Conservation (phyloP, 2,329 filamentous ascomycete genomes). For the Trichoderma koningiopsis region DNA sequence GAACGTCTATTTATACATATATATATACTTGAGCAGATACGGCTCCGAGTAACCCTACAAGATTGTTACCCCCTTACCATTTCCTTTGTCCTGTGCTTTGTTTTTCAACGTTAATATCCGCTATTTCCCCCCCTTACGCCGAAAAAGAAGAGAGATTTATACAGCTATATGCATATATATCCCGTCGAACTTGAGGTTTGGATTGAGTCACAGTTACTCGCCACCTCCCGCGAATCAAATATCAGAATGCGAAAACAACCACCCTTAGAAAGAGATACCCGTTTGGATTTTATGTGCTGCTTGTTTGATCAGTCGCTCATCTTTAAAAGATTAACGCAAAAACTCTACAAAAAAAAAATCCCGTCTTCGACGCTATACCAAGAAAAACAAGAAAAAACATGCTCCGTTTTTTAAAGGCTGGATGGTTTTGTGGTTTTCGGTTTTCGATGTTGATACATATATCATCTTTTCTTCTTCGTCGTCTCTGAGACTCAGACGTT, state of each 20-base stretch:
- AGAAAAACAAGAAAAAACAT: neutral
- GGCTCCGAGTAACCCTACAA: neutral
- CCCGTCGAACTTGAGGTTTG: slow-evolving; percentile 30
- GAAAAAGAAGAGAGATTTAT: slow-evolving; percentile 14
- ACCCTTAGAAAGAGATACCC: slow-evolving; percentile 47
- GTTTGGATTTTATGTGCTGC: slow-evolving; percentile 40
- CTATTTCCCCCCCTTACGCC: neutral
- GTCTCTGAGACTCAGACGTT: neutral
- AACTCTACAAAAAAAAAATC: slow-evolving; percentile 3
- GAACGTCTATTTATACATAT: neutral
- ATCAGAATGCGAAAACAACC: slow-evolving; percentile 37
- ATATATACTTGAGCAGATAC: neutral
- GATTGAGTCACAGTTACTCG: slow-evolving; percentile 28
- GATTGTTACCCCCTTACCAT: neutral
- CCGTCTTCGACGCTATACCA: slow-evolving; percentile 32
- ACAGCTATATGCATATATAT: neutral
- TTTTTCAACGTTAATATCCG: slow-evolving; percentile 1
- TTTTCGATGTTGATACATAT: slow-evolving; percentile 18
- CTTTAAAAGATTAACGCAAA: slow-evolving; percentile 10
- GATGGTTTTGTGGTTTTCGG: neutral
- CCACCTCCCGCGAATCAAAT: slow-evolving; percentile 25
- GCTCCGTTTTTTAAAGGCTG: neutral
- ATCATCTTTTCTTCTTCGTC: neutral
- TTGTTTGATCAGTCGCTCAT: slow-evolving; percentile 24
- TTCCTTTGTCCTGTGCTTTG: slow-evolving; percentile 3